phyloP scores from a whole-genome alignment of 2,329 filamentous ascomycete species.

The Calonectria multiphialidica region DNA sequence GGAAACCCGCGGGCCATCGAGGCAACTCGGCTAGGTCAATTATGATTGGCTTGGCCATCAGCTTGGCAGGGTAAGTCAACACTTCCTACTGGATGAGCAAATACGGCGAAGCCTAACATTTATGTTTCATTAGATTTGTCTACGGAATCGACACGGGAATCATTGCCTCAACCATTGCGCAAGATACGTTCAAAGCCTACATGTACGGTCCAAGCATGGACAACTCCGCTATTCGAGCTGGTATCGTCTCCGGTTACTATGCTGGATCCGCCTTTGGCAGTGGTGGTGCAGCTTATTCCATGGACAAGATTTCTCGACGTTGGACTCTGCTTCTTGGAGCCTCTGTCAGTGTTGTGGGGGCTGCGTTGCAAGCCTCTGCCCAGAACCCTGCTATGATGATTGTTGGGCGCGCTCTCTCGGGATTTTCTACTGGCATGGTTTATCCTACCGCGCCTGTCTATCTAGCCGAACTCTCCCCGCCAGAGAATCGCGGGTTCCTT shows the following conservation, averaged over 20 bases:
- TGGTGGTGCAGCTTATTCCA: slow-evolving; percentile 19
- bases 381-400: slow-evolving; percentile 55
- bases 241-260: slow-evolving; percentile 28
- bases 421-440: slow-evolving; percentile 52
- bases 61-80: slow-evolving; percentile 18
- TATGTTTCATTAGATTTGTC: neutral
- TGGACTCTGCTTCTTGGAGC: slow-evolving; percentile 22
- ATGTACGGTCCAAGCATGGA: slow-evolving; percentile 23
- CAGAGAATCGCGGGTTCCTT: slow-evolving; percentile 56
- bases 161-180: slow-evolving; percentile 24
- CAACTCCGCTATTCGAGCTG: slow-evolving; percentile 5
- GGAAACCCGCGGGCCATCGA: slow-evolving; percentile 10
- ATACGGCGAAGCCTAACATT: neutral
- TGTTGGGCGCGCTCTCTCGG: slow-evolving; percentile 55
- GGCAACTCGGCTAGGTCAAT: slow-evolving; percentile 25
- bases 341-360: slow-evolving; percentile 48
- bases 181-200: slow-evolving; percentile 23
- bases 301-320: slow-evolving; percentile 26
- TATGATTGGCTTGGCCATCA: slow-evolving; percentile 22
- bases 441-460: slow-evolving; percentile 45
- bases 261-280: slow-evolving; percentile 24
- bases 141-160: slow-evolving; percentile 28
- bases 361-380: slow-evolving; percentile 55
- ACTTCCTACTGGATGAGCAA: neutral
- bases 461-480: slow-evolving; percentile 58